Evolutionary conservation across 2,329 filamentous ascomycete genomes (phyloP).

Genomic region (Sporothrix euskadiensis): DNA sequence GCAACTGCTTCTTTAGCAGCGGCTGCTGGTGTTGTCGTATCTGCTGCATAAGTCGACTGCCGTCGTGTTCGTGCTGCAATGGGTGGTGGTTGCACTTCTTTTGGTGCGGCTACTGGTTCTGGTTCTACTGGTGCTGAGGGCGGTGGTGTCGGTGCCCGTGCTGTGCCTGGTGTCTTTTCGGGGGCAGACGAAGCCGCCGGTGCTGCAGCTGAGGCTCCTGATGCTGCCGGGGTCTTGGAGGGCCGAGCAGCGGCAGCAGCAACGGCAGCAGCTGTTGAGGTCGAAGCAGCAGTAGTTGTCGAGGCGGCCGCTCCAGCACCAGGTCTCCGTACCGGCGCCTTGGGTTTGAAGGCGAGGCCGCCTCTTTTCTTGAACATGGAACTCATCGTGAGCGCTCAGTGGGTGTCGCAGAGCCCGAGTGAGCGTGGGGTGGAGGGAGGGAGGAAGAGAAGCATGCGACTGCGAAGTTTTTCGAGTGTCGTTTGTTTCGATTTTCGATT

Average conservation of each 20-base stretch:
- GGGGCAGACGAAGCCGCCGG: neutral
- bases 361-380: constrained; percentile 67
- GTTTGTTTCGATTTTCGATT: neutral
- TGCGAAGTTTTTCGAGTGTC: neutral
- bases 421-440: neutral
- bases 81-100: neutral
- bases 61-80: neutral
- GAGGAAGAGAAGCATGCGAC: neutral
- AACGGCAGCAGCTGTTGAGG: constrained; percentile 31
- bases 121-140: constrained; percentile 1
- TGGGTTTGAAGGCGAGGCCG: constrained; percentile 68
- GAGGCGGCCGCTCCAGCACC: constrained; percentile 48
- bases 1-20: constrained; percentile 3
- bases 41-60: neutral
- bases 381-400: constrained; percentile 30
- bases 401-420: constrained; percentile 6
- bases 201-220: constrained; percentile 16
- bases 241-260: constrained; percentile 28
- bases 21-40: neutral
- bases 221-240: constrained; percentile 32
- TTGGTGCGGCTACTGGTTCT: neutral
- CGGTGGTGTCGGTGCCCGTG: neutral
- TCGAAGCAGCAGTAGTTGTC: constrained; percentile 42
- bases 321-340: constrained; percentile 56
- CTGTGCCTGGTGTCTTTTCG: neutral